Evolutionary conservation across 441 rosid genomes (phyloP), one percentile per base, ranked within the genome.

Genomic region (Corymbia citriodora): DNA sequence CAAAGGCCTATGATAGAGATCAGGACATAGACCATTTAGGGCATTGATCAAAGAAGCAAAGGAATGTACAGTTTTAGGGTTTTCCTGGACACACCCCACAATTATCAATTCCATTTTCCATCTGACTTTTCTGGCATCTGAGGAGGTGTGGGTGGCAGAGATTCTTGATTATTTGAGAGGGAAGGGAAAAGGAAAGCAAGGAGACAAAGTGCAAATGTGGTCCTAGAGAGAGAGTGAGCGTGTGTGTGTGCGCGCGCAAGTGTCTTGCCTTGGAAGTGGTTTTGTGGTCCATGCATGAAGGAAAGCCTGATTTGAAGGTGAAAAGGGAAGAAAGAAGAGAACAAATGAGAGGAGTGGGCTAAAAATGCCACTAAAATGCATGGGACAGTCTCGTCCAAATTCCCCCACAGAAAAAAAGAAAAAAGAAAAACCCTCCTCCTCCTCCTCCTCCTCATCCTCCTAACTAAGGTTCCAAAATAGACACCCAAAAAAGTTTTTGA

Each of bases 271-370:
- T 89, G 21, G 61, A 25, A 31, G 72, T 57, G 72, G 68, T 23
- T 87, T 70, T 90, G 91, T 90, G 91, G 91, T 90, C 91, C 91
- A 90, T 81, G 72, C n/a, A 79, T 23, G 85, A 49, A 29, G 86
- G 86, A 90, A 89, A 92, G 92, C 94, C 93, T 92, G 89, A 90
- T 91, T 91, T 92, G 88, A 90, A 81, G 92, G 93, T 53, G 88
- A 88, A 63, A 87, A 15, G 87, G 89, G 45, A 40, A 40, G 45
- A 40, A 57, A 40, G 53, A 87, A 81, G 15, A 33, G 89, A 65
- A 87, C 33, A 25, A 25, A 88, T 40, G 29, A 85, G 85, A 52
- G 85, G 52, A 7, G 85, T 45, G 85, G 85, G 52, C 52, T 45
- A 23, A 23, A 49, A 79, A 79, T 79, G 85, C 53, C 85, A 79